A percentile compares a stretch with the other conserved stretches of the same genome.
Conservation (phyloP, 371 early-diverging fungal genomes). For the Saksenaea oblongispora region DNA sequence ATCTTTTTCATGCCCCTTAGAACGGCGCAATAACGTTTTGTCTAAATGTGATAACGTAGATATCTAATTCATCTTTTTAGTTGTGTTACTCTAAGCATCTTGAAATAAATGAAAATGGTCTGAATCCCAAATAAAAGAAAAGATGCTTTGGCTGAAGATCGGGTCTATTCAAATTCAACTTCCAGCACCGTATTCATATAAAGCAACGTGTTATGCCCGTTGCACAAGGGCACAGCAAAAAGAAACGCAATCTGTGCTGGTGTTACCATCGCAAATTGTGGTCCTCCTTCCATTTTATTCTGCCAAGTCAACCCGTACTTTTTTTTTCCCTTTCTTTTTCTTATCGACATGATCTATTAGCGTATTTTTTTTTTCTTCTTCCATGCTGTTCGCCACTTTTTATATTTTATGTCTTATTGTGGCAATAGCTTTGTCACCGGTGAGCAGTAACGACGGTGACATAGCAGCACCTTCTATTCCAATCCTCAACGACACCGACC, state of each 20-base stretch:
- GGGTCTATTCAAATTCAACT: no score
- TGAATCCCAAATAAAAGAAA: no score
- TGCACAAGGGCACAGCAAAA: background rate
- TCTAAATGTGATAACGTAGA: no score
- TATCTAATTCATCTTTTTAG: no score
- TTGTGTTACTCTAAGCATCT: no score
- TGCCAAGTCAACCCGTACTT: background rate
- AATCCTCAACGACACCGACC: constrained; percentile 14
- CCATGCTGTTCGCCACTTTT: background rate
- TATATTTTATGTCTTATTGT: background rate
- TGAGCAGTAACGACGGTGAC: background rate
- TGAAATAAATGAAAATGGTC: no score
- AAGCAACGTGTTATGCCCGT: background rate
- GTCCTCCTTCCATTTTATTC: background rate
- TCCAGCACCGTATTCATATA: no score
- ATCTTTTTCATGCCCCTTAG: no score
- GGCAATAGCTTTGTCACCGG: background rate
- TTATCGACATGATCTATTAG: background rate
- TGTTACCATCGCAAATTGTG: background rate
- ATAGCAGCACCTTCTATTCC: background rate
- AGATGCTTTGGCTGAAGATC: no score
- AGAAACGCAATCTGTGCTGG: background rate
- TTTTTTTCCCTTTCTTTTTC: background rate
- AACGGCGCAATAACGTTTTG: no score
- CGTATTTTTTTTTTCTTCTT: background rate